Conservation (phyloP, 2,329 filamentous ascomycete genomes). For the Zelopaecilomyces penicillatus region DNA sequence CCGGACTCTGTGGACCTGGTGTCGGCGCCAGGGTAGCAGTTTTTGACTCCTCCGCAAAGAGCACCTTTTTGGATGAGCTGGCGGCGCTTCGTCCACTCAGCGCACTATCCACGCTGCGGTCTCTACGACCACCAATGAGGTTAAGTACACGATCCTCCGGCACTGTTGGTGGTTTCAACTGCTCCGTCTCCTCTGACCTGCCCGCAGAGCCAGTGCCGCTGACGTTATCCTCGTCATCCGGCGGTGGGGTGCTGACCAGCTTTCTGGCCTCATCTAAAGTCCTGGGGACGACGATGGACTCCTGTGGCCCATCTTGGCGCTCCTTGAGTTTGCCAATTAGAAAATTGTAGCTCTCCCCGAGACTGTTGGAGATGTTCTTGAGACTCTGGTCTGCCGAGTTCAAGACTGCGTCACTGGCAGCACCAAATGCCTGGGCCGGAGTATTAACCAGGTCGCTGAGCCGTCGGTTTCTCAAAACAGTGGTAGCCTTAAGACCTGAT, state of each 20-base stretch:
- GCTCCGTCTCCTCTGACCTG: conserved; percentile 23
- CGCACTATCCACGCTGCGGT: conserved; percentile 68
- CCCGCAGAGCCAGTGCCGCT: conserved; percentile 39
- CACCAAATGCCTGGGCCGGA: conserved; percentile 71
- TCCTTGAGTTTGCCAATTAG: conserved; percentile 82
- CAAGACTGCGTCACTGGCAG: conserved; percentile 75
- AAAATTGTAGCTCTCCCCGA: conserved; percentile 91
- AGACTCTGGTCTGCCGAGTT: conserved; percentile 85
- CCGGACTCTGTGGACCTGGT: conserved; percentile 33
- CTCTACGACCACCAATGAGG: conserved; percentile 65
- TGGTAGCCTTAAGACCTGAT: conserved; percentile 35
- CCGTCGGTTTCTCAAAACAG: conserved; percentile 58
- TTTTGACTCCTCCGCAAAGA: conserved; percentile 37
- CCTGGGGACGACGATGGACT: conserved; percentile 61
- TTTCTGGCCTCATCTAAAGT: conserved; percentile 90
- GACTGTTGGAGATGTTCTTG: conserved; percentile 82
- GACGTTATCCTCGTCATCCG: conserved; percentile 54
- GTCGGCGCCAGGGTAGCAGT: conserved; percentile 9
- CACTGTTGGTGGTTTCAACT: conserved; percentile 18
- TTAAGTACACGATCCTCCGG: conserved; percentile 60
- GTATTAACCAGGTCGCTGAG: conserved; percentile 82
- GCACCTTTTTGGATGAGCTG: conserved; percentile 47
- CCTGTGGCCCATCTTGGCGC: conserved; percentile 37
- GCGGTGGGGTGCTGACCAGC: conserved; percentile 67
- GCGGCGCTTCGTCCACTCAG: conserved; percentile 55